A percentile compares a stretch with the other conserved stretches of the same genome.
Evolutionary conservation across 2,329 filamentous ascomycete species (phyloP).

Genomic region (Achaetomium macrosporum): DNA sequence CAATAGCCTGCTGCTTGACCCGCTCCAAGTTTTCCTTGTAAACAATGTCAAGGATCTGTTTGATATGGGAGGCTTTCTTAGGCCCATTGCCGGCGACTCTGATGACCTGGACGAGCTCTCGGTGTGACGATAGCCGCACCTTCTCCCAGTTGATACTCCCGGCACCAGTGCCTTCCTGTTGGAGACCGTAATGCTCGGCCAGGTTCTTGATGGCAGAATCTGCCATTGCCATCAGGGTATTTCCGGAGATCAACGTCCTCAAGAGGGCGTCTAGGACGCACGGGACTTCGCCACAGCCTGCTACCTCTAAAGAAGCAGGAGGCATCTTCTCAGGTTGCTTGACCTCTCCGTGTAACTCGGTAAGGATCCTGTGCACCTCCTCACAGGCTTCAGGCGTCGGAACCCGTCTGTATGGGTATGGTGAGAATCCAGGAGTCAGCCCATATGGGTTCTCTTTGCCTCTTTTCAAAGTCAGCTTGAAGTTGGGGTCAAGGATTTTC

Average conservation of each 20-base stretch:
- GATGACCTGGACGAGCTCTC: conserved; percentile 64
- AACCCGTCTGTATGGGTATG: conserved; percentile 60
- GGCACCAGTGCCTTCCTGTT: conserved; percentile 57
- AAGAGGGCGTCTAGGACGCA: conserved; percentile 49
- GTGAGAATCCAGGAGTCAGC: conserved; percentile 50
- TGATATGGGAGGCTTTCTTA: conserved; percentile 68
- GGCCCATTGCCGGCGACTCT: conserved; percentile 63
- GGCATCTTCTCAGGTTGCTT: conserved; percentile 61
- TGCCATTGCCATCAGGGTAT: conserved; percentile 47
- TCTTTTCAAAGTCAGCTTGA: conserved; percentile 16
- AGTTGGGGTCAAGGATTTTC: conserved; percentile 20
- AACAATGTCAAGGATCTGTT: conserved; percentile 65
- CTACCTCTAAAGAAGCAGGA: conserved; percentile 61
- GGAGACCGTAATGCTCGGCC: conserved; percentile 56
- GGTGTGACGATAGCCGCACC: conserved; percentile 52
- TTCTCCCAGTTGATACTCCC: conserved; percentile 72
- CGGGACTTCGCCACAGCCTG: conserved; percentile 59
- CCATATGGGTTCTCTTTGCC: conserved; percentile 42
- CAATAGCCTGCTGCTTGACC: conserved; percentile 32
- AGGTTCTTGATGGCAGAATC: conserved; percentile 61
- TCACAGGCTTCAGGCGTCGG: conserved; percentile 66
- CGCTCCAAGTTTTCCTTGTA: conserved; percentile 56
- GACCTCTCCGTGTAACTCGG: conserved; percentile 59
- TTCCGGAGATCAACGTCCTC: conserved; percentile 47
- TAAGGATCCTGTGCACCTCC: conserved; percentile 61